Percentiles rank a stretch among this genome's conserved stretches.
phyloP scores from a whole-genome alignment of 805 yeast species.

The Tetrapisispora taiwanensis region DNA sequence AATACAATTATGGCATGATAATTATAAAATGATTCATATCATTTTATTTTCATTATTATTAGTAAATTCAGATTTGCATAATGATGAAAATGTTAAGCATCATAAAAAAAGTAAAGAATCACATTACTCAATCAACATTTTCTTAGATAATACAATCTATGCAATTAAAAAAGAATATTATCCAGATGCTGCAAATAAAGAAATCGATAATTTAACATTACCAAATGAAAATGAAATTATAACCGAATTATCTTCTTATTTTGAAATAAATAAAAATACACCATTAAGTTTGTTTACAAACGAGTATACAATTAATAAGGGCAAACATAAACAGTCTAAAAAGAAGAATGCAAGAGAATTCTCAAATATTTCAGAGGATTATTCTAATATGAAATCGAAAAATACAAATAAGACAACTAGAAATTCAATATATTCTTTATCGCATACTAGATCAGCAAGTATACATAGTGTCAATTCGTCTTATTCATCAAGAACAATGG shows the following conservation, averaged over 20 bases:
- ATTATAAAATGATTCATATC: slow-evolving; percentile 55
- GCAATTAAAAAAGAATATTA: slow-evolving; percentile 31
- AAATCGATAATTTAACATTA: slow-evolving; percentile 6
- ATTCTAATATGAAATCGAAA: not conserved
- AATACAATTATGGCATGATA: slow-evolving; percentile 33
- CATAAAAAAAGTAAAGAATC: slow-evolving; percentile 16
- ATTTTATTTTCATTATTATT: slow-evolving; percentile 62
- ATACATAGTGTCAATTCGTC: not conserved
- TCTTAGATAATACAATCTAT: slow-evolving; percentile 40
- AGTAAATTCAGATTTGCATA: slow-evolving; percentile 69
- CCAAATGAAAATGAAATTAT: slow-evolving; percentile 7
- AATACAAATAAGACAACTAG: slow-evolving; percentile 2
- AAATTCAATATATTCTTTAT: not conserved
- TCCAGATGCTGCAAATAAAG: not conserved
- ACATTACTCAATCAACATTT: slow-evolving; percentile 33
- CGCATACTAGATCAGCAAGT: not conserved
- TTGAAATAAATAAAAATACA: slow-evolving; percentile 13
- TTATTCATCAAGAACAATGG: not conserved
- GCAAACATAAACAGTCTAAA: not conserved
- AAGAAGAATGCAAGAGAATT: not conserved
- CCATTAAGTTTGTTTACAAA: slow-evolving; percentile 18
- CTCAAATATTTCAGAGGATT: not conserved
- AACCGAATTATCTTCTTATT: slow-evolving; percentile 16
- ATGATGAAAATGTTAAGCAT: slow-evolving; percentile 31
- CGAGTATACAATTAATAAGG: not conserved